Base-by-base conservation (phyloP, 345 rosid species). In the Euphorbia tirucalli region DNA sequence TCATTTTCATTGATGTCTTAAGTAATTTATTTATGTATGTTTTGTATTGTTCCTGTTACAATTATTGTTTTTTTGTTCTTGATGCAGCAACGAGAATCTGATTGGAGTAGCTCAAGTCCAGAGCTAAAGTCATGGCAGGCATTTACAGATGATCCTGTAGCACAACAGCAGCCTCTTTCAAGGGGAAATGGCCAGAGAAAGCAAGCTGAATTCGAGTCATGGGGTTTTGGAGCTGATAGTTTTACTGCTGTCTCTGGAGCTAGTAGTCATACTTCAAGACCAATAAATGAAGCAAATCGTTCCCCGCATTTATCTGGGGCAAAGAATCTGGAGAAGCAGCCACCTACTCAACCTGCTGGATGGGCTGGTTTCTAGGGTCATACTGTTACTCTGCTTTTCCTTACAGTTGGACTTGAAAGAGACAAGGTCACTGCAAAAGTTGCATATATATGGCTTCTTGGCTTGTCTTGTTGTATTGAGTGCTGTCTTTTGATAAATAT, bases 331-430 rank as follows among this genome's bases (percentile, higher is more conserved):
- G 92, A 85, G 61, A 81, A 77, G 71, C 84, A 79, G 79, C 62
- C 91, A 60, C 61, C 88, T 66, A 67, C 82, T 75, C 97, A 88
- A 70, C 99, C 99, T 58, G 89, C 97, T 44, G 99, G 99, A 70
- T 93, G 98, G 98, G 94, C 97, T 77, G 99, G 97, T 78, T 96
- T 96, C 83, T 96, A 85, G 82, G 18, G 2, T 41, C 5, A 6
- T 41, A 41, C 22, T 15, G 14, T 56, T 24, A 11, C 8, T 39
- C 13, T 37, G n/a, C 31, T 37, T 15, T n/a, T n/a, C n/a, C n/a
- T n/a, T n/a, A n/a, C n/a, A n/a, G n/a, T 9, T 37, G 31, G 54
- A 21, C 55, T 30, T 28, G 24, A 16, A 54, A 16, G 46, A 31
- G 31, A 28, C 11, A 3, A 13, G 35, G 6, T 30, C 8, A 21